A percentile compares a stretch with the other conserved stretches of the same genome.
phyloP scores from a whole-genome alignment of 1,284 basidiomycete genomes.

The Cryptococcus deneoformans region DNA sequence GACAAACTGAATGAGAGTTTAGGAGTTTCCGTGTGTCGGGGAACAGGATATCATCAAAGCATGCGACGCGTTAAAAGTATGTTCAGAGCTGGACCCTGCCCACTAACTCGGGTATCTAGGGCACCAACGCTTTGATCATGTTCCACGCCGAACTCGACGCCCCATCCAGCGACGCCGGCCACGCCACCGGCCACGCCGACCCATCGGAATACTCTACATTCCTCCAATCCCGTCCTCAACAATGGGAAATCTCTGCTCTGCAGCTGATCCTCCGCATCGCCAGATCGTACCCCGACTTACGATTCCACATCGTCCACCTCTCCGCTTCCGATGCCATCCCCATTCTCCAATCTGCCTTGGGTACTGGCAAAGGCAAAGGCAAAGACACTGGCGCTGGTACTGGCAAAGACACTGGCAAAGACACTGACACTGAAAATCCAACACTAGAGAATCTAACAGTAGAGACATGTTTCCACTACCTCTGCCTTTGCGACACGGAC shows the following conservation, averaged over 20 bases:
- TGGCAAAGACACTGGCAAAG: no score
- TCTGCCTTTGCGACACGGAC: conserved; percentile 54
- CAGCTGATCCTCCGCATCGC: conserved; percentile 66
- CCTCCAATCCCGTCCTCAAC: conserved; percentile 72
- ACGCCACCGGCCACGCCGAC: neutral
- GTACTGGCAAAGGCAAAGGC: conserved; percentile 46
- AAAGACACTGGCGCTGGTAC: conserved; percentile 20
- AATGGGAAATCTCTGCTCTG: conserved; percentile 74
- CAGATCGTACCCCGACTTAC: conserved; percentile 61
- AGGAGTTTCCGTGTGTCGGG: conserved; percentile 87
- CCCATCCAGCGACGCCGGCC: conserved; percentile 12
- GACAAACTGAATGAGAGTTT: neutral
- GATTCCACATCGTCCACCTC: conserved; percentile 90
- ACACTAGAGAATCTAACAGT: conserved; percentile 62
- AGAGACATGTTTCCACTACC: conserved; percentile 94
- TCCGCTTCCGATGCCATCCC: conserved; percentile 78
- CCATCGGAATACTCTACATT: conserved; percentile 66
- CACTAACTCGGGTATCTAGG: conserved; percentile 50
- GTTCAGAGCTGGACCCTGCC: conserved; percentile 7
- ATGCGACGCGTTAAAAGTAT: conserved; percentile 70
- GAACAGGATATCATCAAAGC: conserved; percentile 66
- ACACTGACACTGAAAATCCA: no score
- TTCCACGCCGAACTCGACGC: conserved; percentile 84
- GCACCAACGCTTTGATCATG: conserved; percentile 64
- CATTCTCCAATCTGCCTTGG: conserved; percentile 64